A percentile compares a stretch with the other conserved stretches of the same genome.
These are phyloP conservation scores for Escallonia herrerae DNA, from an alignment of 129 eudicot genomes.

Conservation along the genomic window DNA sequence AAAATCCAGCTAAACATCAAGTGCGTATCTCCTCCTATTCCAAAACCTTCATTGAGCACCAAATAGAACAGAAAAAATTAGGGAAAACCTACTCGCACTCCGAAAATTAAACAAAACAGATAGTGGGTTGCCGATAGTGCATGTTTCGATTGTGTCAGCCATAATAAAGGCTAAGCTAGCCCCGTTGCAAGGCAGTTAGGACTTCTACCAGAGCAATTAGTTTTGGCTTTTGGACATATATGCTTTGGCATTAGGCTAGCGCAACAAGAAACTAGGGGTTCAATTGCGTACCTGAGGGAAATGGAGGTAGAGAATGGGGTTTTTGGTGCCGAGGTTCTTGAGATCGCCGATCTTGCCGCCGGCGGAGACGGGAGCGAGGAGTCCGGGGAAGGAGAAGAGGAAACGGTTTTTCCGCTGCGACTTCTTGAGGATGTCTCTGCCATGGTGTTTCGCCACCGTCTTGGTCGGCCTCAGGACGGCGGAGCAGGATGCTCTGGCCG, in stretches of 20 bases:
- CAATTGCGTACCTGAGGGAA: slow-evolving; percentile 55
- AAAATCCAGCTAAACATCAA: too few relatives aligned
- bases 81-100: background rate
- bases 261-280: too few relatives aligned
- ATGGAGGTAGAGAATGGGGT: slow-evolving; percentile 73
- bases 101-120: too few relatives aligned
- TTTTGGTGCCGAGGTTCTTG: slow-evolving; percentile 68
- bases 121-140: too few relatives aligned
- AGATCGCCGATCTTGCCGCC: slow-evolving; percentile 92
- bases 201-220: too few relatives aligned
- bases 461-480: slow-evolving; percentile 52
- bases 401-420: slow-evolving; percentile 79
- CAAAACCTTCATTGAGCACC: background rate
- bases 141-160: too few relatives aligned
- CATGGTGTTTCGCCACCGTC: slow-evolving; percentile 73
- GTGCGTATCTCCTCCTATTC: too few relatives aligned
- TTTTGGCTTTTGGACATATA: too few relatives aligned
- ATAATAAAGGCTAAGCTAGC: too few relatives aligned
- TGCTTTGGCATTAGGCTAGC: too few relatives aligned
- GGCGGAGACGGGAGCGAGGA: slow-evolving; percentile 49
- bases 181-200: too few relatives aligned
- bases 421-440: slow-evolving; percentile 63
- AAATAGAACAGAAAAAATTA: background rate
- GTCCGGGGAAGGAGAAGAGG: slow-evolving; percentile 79
- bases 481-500: slow-evolving; percentile 37